Evolutionary conservation across 345 rosid species (phyloP), one percentile per base, ranked within the genome.

Genomic region (Orychophragmus violaceus): DNA sequence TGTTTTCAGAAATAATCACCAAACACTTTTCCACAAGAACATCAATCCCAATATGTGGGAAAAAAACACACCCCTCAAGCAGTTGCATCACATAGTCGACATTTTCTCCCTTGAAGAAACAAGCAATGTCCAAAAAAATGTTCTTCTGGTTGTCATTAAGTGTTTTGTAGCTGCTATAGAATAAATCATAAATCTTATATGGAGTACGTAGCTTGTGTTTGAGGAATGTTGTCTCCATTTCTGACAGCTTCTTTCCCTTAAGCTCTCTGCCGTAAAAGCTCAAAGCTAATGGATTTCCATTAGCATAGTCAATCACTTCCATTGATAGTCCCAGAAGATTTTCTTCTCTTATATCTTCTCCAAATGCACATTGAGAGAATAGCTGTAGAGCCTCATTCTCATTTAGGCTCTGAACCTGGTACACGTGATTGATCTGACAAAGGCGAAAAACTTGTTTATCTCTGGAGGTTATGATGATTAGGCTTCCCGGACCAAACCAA

Each of bases 261-360:
- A 70, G 48, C 37, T 14, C 17, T 30, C 9, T 0, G 5, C 63
- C 55, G 5, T 4, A 62, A 29, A 22, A 62, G 0, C 44, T 49
- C 14, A 82, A 74, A 10, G 79, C 81, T 4, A 71, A 32, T 10
- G 81, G 86, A 28, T 75, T 69, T n/a, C 74, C 59, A 58, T 0
- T 23, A 17, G 57, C 48, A 23, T 59, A 58, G 8, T 59, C 13
- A 59, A 49, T 17, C 17, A 69, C 41, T 24, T 58, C 13, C 30
- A 2, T 19, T 32, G 66, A 1, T 19, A 59, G 17, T 8, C 59
- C 2, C 23, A 8, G 0, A 0, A 41, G 2, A 0, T 66, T 19
- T 27, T 13, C 14, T 13, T 28, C 62, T 1, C 30, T 5, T 13
- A 5, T 50, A 37, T 69, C 5, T 13, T 13, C 0, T 17, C 27